Conservation (phyloP, 495 filamentous ascomycete genomes). For the Xylaria castorea region DNA sequence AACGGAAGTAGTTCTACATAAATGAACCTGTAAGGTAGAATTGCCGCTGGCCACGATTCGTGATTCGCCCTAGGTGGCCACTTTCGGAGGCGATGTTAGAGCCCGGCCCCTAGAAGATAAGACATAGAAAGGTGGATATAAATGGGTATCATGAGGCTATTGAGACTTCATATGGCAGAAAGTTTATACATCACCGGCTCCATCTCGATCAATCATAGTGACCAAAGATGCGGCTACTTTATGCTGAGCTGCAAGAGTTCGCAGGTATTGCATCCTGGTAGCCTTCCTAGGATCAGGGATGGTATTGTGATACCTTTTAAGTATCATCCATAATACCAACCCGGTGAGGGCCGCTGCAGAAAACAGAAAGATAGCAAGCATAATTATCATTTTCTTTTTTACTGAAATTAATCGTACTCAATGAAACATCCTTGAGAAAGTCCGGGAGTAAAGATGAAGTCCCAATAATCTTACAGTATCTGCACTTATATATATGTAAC, state of each 20-base stretch:
- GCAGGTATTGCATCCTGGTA: neutral
- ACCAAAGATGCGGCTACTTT: neutral
- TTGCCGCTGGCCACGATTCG: slow-evolving; percentile 4
- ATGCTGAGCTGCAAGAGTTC: neutral
- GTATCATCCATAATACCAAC: neutral
- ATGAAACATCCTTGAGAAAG: neutral
- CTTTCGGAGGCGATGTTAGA: neutral
- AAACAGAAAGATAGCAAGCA: neutral
- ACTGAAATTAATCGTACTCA: neutral
- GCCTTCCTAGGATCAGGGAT: neutral
- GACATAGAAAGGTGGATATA: neutral
- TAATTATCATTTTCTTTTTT: neutral
- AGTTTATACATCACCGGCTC: neutral
- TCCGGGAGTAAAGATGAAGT: neutral
- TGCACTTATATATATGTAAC: neutral
- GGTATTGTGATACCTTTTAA: neutral
- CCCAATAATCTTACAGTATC: neutral
- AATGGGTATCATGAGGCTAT: neutral
- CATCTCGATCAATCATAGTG: slow-evolving; percentile 10
- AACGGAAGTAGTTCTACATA: neutral
- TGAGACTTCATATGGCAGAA: neutral
- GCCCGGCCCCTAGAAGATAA: neutral
- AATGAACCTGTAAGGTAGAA: neutral
- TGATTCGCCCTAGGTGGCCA: slow-evolving; percentile 13
- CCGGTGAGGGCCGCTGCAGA: neutral